Conservation (phyloP, 208 protist genomes). For the Acanthamoeba quina region DNA sequence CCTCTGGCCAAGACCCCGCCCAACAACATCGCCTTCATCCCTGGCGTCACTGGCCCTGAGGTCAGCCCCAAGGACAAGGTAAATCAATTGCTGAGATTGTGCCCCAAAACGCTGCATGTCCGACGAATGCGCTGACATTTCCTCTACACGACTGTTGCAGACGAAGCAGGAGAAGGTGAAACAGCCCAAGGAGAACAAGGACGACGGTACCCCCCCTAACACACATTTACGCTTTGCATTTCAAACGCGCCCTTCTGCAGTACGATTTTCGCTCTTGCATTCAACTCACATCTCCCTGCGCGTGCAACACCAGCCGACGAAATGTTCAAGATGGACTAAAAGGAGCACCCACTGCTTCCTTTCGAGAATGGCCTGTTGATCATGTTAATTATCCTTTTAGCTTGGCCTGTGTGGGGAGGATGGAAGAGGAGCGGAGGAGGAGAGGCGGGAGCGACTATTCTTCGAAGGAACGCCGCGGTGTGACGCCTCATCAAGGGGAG, state of each 20-base stretch:
- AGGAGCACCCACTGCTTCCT: not conserved
- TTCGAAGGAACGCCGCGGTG: conserved; percentile 18
- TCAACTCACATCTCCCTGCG: not conserved
- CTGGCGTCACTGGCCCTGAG: conserved; percentile 69
- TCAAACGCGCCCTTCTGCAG: too few relatives aligned
- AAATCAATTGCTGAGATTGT: not conserved
- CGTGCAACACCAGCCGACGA: not conserved
- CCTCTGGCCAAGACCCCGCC: conserved; percentile 71
- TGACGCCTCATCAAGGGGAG: not conserved
- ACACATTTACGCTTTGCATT: not conserved
- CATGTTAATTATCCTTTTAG: conserved; percentile 9
- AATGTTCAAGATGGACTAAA: conserved; percentile 64
- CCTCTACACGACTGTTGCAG: not conserved
- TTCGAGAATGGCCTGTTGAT: not conserved
- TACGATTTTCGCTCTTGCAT: too few relatives aligned
- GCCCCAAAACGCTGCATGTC: not conserved
- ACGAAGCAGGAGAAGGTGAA: conserved; percentile 30
- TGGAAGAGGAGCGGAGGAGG: not conserved
- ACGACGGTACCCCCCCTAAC: not conserved
- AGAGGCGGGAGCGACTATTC: not conserved
- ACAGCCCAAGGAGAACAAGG: conserved; percentile 20
- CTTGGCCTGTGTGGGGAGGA: conserved; percentile 4
- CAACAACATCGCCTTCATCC: conserved; percentile 74
- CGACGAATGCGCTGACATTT: not conserved
- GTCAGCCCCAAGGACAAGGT: conserved; percentile 48